Base-by-base conservation (phyloP, 2,329 filamentous ascomycete species). In the Clonostachys rhizophaga region DNA sequence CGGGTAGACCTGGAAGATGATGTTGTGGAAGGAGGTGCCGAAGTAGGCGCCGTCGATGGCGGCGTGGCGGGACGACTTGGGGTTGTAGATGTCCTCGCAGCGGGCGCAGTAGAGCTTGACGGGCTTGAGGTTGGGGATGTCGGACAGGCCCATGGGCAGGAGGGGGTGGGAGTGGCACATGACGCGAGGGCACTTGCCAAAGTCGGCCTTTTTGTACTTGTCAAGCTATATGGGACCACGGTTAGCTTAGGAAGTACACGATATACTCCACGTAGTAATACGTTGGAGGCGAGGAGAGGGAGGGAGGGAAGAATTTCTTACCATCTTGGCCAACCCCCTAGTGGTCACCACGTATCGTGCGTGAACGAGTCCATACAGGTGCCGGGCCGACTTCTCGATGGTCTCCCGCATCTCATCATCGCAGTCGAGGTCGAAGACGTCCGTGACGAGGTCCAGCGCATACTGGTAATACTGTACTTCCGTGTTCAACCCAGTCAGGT, bases 381-480 rank as follows among this genome's bases (percentile, higher is more conserved):
- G 94, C 52, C 94, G 80, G 4, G 94, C 94, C 37, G 91, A 95
- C 71, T 96, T 97, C 70, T 99, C 94, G 54, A 99, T 97, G 52
- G 91, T 89, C 73, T 97, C 94, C 53, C 94, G 84, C 84, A 97
- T 95, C 59, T 97, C 92, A 67, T 99, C 94, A 65, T 97, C 92
- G 70, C 94, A 96, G 68, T 99, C 94, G 61, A 97, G 85, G 63
- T 99, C 94, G 69, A 99, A 99, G 43, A 97, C 92, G 61, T 99
- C 94, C 44, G 94, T 99, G 49, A 99, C 90, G 14, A 99, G 83
- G 64, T 99, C 94, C 42, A 99, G 81, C 14, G 94, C 94, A 81
- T 99, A 96, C 69, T 99, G 94, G 62, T 99, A 99, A 75, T 97
- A 96, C 62, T 96, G 89, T 13, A 99, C 94, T 66, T 99, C 94